Evolutionary conservation across 345 rosid species (phyloP).

Genomic region (Eucalyptus erythrocorys): DNA sequence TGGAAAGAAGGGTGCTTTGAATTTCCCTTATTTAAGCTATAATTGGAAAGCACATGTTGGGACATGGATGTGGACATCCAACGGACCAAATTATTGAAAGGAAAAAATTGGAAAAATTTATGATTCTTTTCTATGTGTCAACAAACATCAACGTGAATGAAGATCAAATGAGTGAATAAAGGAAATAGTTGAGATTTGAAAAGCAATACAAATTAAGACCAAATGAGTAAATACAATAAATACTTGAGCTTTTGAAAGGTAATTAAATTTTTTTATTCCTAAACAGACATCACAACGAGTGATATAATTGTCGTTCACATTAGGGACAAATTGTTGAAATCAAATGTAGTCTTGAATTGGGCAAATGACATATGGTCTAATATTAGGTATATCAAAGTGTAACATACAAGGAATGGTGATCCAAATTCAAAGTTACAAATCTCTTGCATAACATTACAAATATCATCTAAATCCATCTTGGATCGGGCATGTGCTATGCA

Average conservation of each 20-base stretch:
- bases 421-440: neutral
- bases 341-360: neutral
- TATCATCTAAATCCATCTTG: neutral
- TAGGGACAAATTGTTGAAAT: neutral
- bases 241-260: neutral
- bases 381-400: neutral
- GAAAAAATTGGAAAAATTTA: too few relatives aligned
- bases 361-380: accelerated
- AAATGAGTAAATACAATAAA: neutral
- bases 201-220: too few relatives aligned
- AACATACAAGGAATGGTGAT: neutral
- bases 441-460: neutral
- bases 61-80: too few relatives aligned
- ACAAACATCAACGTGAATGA: too few relatives aligned
- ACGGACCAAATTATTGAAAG: too few relatives aligned
- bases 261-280: neutral
- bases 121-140: too few relatives aligned
- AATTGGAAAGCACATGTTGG: too few relatives aligned
- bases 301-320: neutral
- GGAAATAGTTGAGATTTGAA: neutral
- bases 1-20: too few relatives aligned
- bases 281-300: too few relatives aligned
- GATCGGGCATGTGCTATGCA: neutral
- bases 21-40: too few relatives aligned
- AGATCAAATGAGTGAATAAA: neutral